These are phyloP conservation scores for Acanthamoeba lenticulata DNA, from an alignment of 208 protist species.

Conservation along the genomic window DNA sequence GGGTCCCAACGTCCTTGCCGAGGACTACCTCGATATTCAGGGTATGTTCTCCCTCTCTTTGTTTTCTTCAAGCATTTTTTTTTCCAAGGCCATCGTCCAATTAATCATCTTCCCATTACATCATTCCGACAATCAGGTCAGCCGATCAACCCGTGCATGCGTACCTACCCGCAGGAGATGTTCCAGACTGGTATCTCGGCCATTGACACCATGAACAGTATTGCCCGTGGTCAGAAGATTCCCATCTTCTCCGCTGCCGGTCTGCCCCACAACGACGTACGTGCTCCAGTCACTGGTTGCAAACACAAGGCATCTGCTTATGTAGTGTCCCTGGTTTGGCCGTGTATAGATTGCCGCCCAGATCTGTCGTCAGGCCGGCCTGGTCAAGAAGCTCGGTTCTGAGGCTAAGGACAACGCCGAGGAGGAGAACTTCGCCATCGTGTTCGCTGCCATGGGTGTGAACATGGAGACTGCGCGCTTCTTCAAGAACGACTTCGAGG, in stretches of 20 bases:
- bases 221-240: constrained; percentile 99
- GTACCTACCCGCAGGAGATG: constrained; percentile 99
- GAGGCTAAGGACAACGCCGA: constrained; percentile 84
- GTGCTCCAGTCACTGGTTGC: not conserved
- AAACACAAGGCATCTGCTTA: not conserved
- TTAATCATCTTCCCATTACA: not conserved
- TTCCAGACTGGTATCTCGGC: constrained; percentile 99
- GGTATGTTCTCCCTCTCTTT: constrained; percentile 77
- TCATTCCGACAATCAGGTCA: constrained; percentile 85
- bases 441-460: constrained; percentile 99
- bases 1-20: constrained; percentile 96
- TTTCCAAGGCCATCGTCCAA: constrained; percentile 31
- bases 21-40: constrained; percentile 99
- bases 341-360: constrained; percentile 97
- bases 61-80: not conserved
- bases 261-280: constrained; percentile 99
- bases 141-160: constrained; percentile 99
- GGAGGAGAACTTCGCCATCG: constrained; percentile 99
- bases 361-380: constrained; percentile 99
- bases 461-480: constrained; percentile 99
- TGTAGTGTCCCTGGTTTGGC: not conserved
- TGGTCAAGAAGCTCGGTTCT: constrained; percentile 93
- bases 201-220: constrained; percentile 99
- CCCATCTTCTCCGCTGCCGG: constrained; percentile 99
- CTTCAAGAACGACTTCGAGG: constrained; percentile 99